phyloP scores from a whole-genome alignment of 1,284 basidiomycete genomes.

The Fomitopsis pinicola region DNA sequence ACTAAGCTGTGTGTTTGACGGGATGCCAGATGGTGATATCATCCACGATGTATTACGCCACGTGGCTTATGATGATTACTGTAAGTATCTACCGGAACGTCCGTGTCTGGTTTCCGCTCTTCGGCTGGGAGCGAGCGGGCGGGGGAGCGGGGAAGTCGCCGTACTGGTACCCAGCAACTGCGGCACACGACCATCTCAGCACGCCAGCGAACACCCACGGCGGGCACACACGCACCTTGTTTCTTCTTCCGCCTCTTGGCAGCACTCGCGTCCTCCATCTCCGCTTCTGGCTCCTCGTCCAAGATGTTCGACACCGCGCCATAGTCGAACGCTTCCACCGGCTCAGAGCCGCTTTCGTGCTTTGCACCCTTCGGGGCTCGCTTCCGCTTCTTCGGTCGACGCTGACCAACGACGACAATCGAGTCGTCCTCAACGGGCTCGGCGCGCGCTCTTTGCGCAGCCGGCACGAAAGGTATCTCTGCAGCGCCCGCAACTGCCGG shows the following conservation, averaged over 20 bases:
- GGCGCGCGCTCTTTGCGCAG: slow-evolving; percentile 36
- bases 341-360: slow-evolving; percentile 1
- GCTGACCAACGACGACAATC: slow-evolving; percentile 68
- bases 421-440: slow-evolving; percentile 45
- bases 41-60: not conserved
- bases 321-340: slow-evolving; percentile 70
- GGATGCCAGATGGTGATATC: slow-evolving; percentile 22
- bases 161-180: slow-evolving; percentile 36
- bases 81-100: slow-evolving; percentile 49
- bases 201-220: not conserved
- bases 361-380: slow-evolving; percentile 26
- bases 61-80: not conserved
- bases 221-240: slow-evolving; percentile 37
- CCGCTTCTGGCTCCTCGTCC: slow-evolving; percentile 55
- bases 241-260: slow-evolving; percentile 45
- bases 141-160: slow-evolving; percentile 67
- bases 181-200: not conserved
- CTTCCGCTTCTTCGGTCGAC: slow-evolving; percentile 58
- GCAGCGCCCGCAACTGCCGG: not conserved
- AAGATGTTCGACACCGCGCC: slow-evolving; percentile 70
- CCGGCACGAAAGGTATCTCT: slow-evolving; percentile 71
- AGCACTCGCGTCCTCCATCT: slow-evolving; percentile 30
- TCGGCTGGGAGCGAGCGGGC: slow-evolving; percentile 62
- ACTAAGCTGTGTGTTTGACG: not conserved
- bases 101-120: slow-evolving; percentile 65